Evolutionary conservation across 352 stramenopile species (phyloP).

Genomic region (Blastocystis sp.): DNA sequence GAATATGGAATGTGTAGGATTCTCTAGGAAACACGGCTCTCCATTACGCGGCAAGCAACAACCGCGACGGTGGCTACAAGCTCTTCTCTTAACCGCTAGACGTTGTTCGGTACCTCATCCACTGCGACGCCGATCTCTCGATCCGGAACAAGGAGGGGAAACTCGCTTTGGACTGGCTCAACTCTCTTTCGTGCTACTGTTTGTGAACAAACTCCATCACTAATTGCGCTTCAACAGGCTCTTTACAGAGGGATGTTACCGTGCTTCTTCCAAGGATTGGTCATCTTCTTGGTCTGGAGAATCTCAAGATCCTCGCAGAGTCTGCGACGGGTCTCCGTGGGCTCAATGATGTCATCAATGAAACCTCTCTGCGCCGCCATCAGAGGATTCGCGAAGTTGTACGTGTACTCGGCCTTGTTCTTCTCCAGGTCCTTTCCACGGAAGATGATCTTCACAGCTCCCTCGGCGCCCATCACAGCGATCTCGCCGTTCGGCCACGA

Average conservation of each 20-base stretch:
- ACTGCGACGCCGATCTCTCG: not conserved
- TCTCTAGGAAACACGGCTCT: not conserved
- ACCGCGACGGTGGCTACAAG: not conserved
- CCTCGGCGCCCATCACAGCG: too few species aligned
- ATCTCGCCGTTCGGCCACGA: too few species aligned
- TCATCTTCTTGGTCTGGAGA: too few species aligned
- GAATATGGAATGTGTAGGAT: not conserved
- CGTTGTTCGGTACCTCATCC: not conserved
- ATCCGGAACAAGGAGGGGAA: not conserved
- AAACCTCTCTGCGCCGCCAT: too few species aligned
- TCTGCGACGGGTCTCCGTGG: too few species aligned
- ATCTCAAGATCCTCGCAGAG: too few species aligned
- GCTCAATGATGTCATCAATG: too few species aligned
- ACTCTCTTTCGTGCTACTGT: not conserved
- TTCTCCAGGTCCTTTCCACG: too few species aligned
- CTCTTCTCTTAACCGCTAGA: not conserved
- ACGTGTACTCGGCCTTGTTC: not conserved
- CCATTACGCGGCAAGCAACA: not conserved
- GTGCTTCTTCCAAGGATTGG: too few species aligned
- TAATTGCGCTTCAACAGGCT: not conserved
- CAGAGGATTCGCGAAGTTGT: not conserved
- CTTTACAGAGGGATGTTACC: not conserved
- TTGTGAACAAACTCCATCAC: not conserved
- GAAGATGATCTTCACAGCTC: too few species aligned
- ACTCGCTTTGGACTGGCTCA: not conserved